phyloP scores from a whole-genome alignment of 2,329 filamentous ascomycete species.

The Botrytis fabae region DNA sequence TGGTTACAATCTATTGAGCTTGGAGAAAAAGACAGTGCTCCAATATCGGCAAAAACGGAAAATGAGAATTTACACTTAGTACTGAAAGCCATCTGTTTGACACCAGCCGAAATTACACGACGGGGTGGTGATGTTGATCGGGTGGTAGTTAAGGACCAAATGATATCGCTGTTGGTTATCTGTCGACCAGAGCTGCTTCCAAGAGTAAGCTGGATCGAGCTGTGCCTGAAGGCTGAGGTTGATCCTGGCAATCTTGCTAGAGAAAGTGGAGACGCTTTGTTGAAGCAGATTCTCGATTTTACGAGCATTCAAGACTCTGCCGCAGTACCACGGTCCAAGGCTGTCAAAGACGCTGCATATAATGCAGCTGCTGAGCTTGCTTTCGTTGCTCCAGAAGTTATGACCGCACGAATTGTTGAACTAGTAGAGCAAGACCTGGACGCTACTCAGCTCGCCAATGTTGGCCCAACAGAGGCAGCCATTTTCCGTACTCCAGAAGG shows the following conservation, averaged over 20 bases:
- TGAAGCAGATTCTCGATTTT: slow-evolving; percentile 63
- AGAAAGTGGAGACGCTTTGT: slow-evolving; percentile 61
- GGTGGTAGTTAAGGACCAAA: slow-evolving; percentile 63
- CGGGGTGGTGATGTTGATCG: slow-evolving; percentile 48
- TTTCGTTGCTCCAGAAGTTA: slow-evolving; percentile 84
- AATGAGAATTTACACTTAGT: slow-evolving; percentile 62
- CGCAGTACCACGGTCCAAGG: slow-evolving; percentile 40
- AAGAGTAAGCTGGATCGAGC: slow-evolving; percentile 81
- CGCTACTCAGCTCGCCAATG: slow-evolving; percentile 63
- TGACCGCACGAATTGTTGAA: slow-evolving; percentile 73
- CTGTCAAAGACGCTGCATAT: slow-evolving; percentile 70
- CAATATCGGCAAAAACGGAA: slow-evolving; percentile 64
- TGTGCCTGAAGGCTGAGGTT: slow-evolving; percentile 74
- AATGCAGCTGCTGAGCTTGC: slow-evolving; percentile 86
- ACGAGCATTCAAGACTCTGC: slow-evolving; percentile 51
- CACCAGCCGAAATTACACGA: slow-evolving; percentile 51
- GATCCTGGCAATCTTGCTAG: slow-evolving; percentile 80
- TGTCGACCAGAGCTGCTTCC: slow-evolving; percentile 77
- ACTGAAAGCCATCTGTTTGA: slow-evolving; percentile 63
- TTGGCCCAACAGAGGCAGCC: slow-evolving; percentile 85
- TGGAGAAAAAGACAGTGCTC: slow-evolving; percentile 76
- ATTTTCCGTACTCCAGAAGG: slow-evolving; percentile 92
- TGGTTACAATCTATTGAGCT: slow-evolving; percentile 69
- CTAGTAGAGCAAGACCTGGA: slow-evolving; percentile 75
- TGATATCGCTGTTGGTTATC: slow-evolving; percentile 75